phyloP scores from a whole-genome alignment of 176 grass and related monocot genomes.

The Avena eriantha region DNA sequence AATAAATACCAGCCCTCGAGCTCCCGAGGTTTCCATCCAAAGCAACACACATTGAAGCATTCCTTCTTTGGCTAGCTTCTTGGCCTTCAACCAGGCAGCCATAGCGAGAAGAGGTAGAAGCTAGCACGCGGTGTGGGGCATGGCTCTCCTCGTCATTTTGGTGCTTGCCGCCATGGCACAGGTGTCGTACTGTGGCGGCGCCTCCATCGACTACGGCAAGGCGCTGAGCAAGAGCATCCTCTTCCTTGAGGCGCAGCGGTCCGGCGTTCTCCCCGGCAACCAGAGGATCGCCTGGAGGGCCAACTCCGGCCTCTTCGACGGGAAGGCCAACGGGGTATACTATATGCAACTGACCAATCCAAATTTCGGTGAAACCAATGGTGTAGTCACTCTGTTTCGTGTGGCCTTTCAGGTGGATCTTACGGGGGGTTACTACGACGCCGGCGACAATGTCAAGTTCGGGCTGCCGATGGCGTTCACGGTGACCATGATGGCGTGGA shows the following conservation, averaged over 20 bases:
- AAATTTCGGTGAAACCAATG: neutral
- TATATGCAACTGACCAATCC: neutral
- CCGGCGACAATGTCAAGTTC: constrained; percentile 97
- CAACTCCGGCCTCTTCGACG: constrained; percentile 80
- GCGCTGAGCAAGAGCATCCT: constrained; percentile 94
- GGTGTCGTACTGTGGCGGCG: constrained; percentile 35
- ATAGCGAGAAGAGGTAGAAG: neutral
- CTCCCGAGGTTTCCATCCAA: constrained; percentile 15
- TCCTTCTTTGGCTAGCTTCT: neutral
- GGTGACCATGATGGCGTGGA: constrained; percentile 97
- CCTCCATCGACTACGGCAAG: constrained; percentile 67
- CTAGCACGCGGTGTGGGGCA: neutral
- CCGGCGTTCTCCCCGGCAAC: constrained; percentile 65
- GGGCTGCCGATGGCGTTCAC: constrained; percentile 98
- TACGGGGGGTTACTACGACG: constrained; percentile 91
- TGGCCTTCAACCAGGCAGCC: neutral
- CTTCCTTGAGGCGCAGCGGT: constrained; percentile 93
- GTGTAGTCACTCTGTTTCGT: neutral
- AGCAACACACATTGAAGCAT: neutral
- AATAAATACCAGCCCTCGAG: constrained; percentile 37
- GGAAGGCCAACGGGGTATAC: constrained; percentile 80
- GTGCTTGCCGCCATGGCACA: constrained; percentile 42
- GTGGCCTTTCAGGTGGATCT: constrained; percentile 63
- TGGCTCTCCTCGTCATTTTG: constrained; percentile 25
- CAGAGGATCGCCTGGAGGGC: constrained; percentile 78